These are phyloP conservation scores for Andrographis paniculata DNA, from an alignment of 305 asterid species.

Conservation along the genomic window DNA sequence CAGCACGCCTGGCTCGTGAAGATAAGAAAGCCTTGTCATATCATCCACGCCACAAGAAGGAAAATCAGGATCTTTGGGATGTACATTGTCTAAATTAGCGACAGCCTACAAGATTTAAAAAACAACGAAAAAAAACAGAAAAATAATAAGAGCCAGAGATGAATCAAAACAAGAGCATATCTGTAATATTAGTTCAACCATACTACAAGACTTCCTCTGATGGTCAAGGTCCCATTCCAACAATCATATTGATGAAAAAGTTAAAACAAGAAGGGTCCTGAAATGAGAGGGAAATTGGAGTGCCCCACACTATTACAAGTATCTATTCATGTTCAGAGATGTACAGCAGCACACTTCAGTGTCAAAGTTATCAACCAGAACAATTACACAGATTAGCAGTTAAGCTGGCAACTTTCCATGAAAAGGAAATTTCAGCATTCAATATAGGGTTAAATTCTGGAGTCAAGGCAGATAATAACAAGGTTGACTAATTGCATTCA, in stretches of 20 bases:
- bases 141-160: background rate
- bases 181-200: constrained; percentile 4
- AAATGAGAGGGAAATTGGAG: too few relatives aligned
- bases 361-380: constrained; percentile 9
- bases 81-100: constrained; percentile 29
- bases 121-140: background rate
- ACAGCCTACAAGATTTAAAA: constrained; percentile 32
- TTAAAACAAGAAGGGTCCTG: too few relatives aligned
- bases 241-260: too few relatives aligned
- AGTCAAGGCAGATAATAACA: background rate
- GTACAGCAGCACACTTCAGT: background rate
- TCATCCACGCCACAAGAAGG: constrained; percentile 73
- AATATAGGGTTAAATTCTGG: background rate
- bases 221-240: background rate
- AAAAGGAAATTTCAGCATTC: background rate
- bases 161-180: constrained; percentile 4
- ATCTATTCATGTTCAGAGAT: background rate
- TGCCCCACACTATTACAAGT: too few relatives aligned
- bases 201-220: background rate
- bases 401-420: constrained; percentile 19
- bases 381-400: constrained; percentile 7
- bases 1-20: constrained; percentile 85
- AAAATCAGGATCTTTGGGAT: constrained; percentile 67
- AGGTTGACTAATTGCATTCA: background rate
- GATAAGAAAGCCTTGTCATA: constrained; percentile 79